phyloP scores from a whole-genome alignment of 306 rosid genomes.

The Trifolium pratense region DNA sequence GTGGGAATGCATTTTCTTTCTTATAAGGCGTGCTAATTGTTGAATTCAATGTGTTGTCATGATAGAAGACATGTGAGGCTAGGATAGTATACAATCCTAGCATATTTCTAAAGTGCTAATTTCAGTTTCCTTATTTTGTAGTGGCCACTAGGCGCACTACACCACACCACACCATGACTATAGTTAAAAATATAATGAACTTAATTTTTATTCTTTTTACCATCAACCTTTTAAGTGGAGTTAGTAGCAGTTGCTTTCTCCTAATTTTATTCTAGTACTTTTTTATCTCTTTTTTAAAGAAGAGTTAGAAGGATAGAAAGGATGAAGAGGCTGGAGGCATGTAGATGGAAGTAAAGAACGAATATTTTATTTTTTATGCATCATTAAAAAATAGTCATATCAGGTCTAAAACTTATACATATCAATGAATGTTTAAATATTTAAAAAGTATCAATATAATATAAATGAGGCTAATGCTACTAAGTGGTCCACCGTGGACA shows the following conservation, averaged over 20 bases:
- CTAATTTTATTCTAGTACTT: neutral
- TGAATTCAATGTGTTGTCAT: constrained; percentile 1
- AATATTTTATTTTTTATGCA: neutral
- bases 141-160: constrained; percentile 4
- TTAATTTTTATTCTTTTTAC: neutral
- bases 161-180: neutral
- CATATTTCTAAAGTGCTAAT: neutral
- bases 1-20: too few relatives aligned
- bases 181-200: neutral
- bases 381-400: neutral
- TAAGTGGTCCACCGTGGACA: too few relatives aligned
- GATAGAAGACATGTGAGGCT: neutral
- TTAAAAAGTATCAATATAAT: too few relatives aligned
- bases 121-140: neutral
- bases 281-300: neutral
- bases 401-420: neutral
- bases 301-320: neutral
- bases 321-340: neutral
- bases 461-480: too few relatives aligned
- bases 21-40: neutral
- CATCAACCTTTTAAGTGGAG: neutral
- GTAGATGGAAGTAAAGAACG: neutral
- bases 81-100: neutral
- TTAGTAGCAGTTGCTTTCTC: neutral
- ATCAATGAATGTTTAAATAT: neutral